A percentile compares a stretch with the other conserved stretches of the same genome.
phyloP scores from a whole-genome alignment of 441 rosid genomes.

The Theobroma grandiflorum region DNA sequence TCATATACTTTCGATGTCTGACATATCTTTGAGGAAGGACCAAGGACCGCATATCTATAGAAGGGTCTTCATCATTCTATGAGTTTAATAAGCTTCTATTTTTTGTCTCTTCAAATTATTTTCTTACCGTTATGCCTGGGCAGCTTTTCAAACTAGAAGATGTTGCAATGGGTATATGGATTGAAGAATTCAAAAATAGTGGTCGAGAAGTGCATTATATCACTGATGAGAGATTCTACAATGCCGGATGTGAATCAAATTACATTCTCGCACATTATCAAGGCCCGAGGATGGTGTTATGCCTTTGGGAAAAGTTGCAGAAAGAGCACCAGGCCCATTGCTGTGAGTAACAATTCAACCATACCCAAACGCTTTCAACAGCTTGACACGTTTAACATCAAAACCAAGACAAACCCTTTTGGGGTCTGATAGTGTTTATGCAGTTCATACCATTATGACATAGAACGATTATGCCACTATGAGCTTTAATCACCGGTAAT shows the following conservation, averaged over 20 bases:
- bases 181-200: constrained; percentile 67
- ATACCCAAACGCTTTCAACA: not conserved
- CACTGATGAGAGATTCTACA: constrained; percentile 74
- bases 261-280: constrained; percentile 91
- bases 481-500: not conserved
- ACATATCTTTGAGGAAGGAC: not conserved
- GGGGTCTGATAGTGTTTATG: not conserved
- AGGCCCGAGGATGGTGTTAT: constrained; percentile 72
- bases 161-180: constrained; percentile 97
- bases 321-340: constrained; percentile 67
- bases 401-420: not conserved
- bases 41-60: not conserved
- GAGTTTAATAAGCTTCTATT: not conserved
- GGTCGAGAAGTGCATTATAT: constrained; percentile 63
- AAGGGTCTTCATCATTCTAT: not conserved
- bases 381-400: not conserved
- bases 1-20: not conserved
- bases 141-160: constrained; percentile 95
- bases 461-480: too few relatives aligned
- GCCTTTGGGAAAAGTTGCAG: constrained; percentile 91
- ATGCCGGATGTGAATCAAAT: constrained; percentile 71
- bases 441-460: not conserved
- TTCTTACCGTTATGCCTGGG: not conserved
- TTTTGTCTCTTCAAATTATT: not conserved
- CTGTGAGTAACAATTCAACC: constrained; percentile 56